A percentile compares a stretch with the other conserved stretches of the same genome.
phyloP scores from a whole-genome alignment of 257 asterid genomes.

The Eustoma russellianum region DNA sequence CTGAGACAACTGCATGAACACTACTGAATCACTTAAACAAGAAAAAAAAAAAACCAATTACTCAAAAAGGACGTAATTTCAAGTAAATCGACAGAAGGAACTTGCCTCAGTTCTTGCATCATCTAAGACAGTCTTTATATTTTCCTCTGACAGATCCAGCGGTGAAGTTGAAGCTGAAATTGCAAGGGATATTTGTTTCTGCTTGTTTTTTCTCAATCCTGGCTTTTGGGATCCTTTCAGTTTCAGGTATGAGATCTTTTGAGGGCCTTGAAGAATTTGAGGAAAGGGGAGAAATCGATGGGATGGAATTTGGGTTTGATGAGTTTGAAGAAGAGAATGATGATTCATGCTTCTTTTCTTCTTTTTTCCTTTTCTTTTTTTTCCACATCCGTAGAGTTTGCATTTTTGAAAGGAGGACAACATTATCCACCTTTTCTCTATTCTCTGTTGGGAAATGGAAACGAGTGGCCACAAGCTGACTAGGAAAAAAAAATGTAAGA shows the following conservation, averaged over 20 bases:
- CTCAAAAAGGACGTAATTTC: background rate
- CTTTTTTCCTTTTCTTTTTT: too few relatives aligned
- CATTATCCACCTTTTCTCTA: too few relatives aligned
- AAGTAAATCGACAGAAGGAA: background rate
- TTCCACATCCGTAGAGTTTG: too few relatives aligned
- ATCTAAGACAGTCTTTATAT: conserved; percentile 43
- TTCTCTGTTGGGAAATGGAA: too few relatives aligned
- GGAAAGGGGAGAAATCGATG: conserved; percentile 5
- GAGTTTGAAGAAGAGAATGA: conserved; percentile 22
- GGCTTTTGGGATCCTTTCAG: conserved; percentile 15
- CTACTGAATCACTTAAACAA: background rate
- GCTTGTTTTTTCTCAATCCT: conserved; percentile 2
- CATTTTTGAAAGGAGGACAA: too few relatives aligned
- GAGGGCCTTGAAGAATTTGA: conserved; percentile 12
- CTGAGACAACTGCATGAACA: conserved; percentile 61
- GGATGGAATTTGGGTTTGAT: conserved; percentile 12
- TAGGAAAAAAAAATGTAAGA: too few relatives aligned
- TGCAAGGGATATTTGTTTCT: conserved; percentile 13
- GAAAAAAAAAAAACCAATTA: background rate
- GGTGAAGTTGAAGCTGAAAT: conserved; percentile 46
- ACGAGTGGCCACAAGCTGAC: too few relatives aligned
- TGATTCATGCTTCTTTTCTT: conserved; percentile 23
- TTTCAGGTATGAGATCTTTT: conserved; percentile 8
- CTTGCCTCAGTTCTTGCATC: conserved; percentile 70
- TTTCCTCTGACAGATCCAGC: conserved; percentile 76